phyloP scores from a whole-genome alignment of 78 protist genomes.

The Dictyostelium citrinum region DNA sequence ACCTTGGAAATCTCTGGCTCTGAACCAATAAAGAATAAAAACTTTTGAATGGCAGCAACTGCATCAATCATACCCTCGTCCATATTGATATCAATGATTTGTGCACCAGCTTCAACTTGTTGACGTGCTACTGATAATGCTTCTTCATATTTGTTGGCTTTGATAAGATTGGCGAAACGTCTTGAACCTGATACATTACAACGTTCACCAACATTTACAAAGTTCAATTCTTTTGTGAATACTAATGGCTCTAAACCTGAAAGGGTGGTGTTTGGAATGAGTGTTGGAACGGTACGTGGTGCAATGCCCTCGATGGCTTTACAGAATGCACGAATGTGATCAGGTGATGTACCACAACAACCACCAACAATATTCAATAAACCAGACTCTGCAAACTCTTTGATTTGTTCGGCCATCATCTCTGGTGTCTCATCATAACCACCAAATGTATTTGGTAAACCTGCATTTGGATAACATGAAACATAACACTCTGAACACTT shows the following conservation, averaged over 20 bases:
- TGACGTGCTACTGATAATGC: conserved; percentile 89
- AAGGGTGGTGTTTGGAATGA: conserved; percentile 32
- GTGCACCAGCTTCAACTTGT: conserved; percentile 97
- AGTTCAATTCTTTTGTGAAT: conserved; percentile 78
- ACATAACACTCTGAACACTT: conserved; percentile 46
- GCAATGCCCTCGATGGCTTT: conserved; percentile 42
- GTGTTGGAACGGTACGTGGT: conserved; percentile 37
- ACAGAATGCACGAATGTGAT: conserved; percentile 93
- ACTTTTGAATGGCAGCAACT: conserved; percentile 89
- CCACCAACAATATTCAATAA: conserved; percentile 96
- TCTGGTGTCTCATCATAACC: conserved; percentile 96
- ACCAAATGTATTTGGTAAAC: conserved; percentile 98
- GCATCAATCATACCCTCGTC: conserved; percentile 99
- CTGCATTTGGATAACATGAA: conserved; percentile 96
- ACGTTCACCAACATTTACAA: conserved; percentile 99
- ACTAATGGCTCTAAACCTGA: conserved; percentile 93
- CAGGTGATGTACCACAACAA: conserved; percentile 98
- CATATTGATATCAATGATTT: conserved; percentile 97
- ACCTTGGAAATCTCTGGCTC: conserved; percentile 97
- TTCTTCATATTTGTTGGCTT: conserved; percentile 89
- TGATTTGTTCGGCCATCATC: conserved; percentile 79
- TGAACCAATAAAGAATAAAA: conserved; percentile 90
- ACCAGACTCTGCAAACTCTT: conserved; percentile 88
- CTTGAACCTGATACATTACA: conserved; percentile 99
- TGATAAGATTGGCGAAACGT: conserved; percentile 91